Conservation (phyloP, 2,329 filamentous ascomycete species). For the Tricladium varicosporioides region DNA sequence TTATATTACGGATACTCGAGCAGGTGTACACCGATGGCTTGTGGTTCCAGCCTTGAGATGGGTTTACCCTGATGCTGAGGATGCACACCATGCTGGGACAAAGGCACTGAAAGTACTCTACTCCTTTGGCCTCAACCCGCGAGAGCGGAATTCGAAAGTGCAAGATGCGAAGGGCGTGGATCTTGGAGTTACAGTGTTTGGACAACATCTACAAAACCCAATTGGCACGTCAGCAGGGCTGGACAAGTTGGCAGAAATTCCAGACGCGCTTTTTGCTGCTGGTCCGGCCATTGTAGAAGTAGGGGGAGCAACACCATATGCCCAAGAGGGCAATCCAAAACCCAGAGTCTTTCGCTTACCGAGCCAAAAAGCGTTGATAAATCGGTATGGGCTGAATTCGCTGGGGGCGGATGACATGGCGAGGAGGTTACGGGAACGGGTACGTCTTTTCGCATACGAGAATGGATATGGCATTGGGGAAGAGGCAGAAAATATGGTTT, state of each 20-base stretch:
- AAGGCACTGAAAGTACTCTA: slow-evolving; percentile 70
- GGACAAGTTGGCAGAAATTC: slow-evolving; percentile 90
- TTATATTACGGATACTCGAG: slow-evolving; percentile 73
- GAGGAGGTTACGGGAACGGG: slow-evolving; percentile 70
- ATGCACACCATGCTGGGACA: slow-evolving; percentile 84
- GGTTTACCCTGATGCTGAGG: slow-evolving; percentile 75
- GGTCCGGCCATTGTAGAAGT: slow-evolving; percentile 89
- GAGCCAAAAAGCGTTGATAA: slow-evolving; percentile 83
- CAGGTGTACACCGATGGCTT: slow-evolving; percentile 66
- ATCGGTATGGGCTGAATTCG: slow-evolving; percentile 94
- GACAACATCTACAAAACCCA: slow-evolving; percentile 74
- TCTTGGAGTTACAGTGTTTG: slow-evolving; percentile 63
- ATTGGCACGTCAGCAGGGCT: slow-evolving; percentile 94
- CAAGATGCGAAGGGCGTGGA: slow-evolving; percentile 35
- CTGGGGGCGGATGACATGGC: slow-evolving; percentile 87
- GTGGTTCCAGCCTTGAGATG: slow-evolving; percentile 64
- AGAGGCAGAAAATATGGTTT: slow-evolving; percentile 65
- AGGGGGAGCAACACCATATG: slow-evolving; percentile 82
- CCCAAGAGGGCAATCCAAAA: slow-evolving; percentile 83
- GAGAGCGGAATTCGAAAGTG: slow-evolving; percentile 58
- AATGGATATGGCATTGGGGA: slow-evolving; percentile 64
- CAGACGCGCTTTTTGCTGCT: slow-evolving; percentile 78
- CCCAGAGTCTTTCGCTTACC: slow-evolving; percentile 87
- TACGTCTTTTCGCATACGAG: slow-evolving; percentile 72
- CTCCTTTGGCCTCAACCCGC: slow-evolving; percentile 71